Conservation (phyloP, 768 basidiomycete species). For the Epithele typhae region DNA sequence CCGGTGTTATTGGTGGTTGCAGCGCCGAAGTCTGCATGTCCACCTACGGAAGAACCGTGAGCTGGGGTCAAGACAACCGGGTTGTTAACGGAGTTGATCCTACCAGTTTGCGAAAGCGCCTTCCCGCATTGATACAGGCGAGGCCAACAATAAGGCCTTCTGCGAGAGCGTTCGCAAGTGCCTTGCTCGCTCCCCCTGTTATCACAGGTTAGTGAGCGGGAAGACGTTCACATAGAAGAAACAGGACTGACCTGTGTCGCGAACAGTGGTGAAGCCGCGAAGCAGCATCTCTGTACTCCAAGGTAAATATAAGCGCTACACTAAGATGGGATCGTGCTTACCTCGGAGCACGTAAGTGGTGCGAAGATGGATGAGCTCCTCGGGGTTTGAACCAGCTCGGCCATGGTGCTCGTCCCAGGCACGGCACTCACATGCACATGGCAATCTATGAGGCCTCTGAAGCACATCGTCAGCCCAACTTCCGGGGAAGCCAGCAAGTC, state of each 20-base stretch:
- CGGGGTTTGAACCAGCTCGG: slow-evolving; percentile 29
- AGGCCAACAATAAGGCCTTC: slow-evolving; percentile 36
- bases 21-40: slow-evolving; percentile 33
- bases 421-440: slow-evolving; percentile 41
- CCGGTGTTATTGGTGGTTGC: slow-evolving; percentile 18
- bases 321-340: slow-evolving; percentile 5
- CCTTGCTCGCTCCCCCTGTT: slow-evolving; percentile 32
- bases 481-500: not conserved
- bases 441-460: slow-evolving; percentile 38
- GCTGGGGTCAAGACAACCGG: not conserved
- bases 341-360: slow-evolving; percentile 36
- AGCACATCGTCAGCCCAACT: not conserved
- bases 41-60: slow-evolving; percentile 20
- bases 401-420: slow-evolving; percentile 35
- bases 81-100: not conserved
- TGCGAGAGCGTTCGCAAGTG: slow-evolving; percentile 33
- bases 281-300: slow-evolving; percentile 32
- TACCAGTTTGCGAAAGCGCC: slow-evolving; percentile 36
- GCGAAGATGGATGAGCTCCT: slow-evolving; percentile 31
- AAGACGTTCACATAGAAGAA: not conserved
- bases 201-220: too few relatives aligned
- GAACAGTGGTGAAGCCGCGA: slow-evolving; percentile 37
- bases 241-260: slow-evolving; percentile 29
- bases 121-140: slow-evolving; percentile 36
- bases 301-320: not conserved